Percentiles rank a stretch among this genome's conserved stretches.
Evolutionary conservation across 768 basidiomycete genomes (phyloP).

Genomic region (Tephrocybe rancida): DNA sequence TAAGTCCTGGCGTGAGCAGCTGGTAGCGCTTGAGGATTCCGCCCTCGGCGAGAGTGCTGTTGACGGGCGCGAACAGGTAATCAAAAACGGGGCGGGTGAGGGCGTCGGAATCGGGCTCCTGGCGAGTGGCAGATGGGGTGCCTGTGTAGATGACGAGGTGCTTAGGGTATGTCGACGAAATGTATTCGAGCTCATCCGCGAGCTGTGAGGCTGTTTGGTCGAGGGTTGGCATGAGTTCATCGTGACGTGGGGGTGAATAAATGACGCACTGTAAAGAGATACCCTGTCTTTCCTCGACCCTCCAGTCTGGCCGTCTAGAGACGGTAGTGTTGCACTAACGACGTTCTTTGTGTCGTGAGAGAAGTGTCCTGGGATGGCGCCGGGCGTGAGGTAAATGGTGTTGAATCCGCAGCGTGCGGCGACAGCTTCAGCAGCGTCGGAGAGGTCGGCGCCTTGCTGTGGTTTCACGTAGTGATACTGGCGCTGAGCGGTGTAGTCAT

Average conservation of each 20-base stretch:
- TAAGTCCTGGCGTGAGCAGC: slow-evolving; percentile 75
- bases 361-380: slow-evolving; percentile 30
- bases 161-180: slow-evolving; percentile 53
- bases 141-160: slow-evolving; percentile 72
- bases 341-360: slow-evolving; percentile 52
- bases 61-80: slow-evolving; percentile 22
- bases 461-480: slow-evolving; percentile 64
- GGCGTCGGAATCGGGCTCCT: slow-evolving; percentile 7
- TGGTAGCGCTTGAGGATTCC: slow-evolving; percentile 78
- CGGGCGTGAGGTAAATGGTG: slow-evolving; percentile 43
- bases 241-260: background rate
- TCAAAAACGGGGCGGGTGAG: slow-evolving; percentile 15
- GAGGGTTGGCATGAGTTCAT: slow-evolving; percentile 7
- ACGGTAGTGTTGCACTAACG: slow-evolving; percentile 57
- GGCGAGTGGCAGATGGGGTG: slow-evolving; percentile 30
- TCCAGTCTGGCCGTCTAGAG: slow-evolving; percentile 40
- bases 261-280: slow-evolving; percentile 54
- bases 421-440: slow-evolving; percentile 43
- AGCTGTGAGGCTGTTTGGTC: slow-evolving; percentile 47
- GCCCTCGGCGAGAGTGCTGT: slow-evolving; percentile 43
- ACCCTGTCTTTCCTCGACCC: slow-evolving; percentile 49
- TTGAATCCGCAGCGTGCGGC: slow-evolving; percentile 56
- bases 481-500: slow-evolving; percentile 51
- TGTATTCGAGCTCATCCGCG: slow-evolving; percentile 46
- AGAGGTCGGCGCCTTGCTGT: slow-evolving; percentile 27